A percentile compares a stretch with the other conserved stretches of the same genome.
These are phyloP conservation scores for Nowakowskiella sp. DNA, from an alignment of 192 early-diverging fungal genomes.

Conservation along the genomic window DNA sequence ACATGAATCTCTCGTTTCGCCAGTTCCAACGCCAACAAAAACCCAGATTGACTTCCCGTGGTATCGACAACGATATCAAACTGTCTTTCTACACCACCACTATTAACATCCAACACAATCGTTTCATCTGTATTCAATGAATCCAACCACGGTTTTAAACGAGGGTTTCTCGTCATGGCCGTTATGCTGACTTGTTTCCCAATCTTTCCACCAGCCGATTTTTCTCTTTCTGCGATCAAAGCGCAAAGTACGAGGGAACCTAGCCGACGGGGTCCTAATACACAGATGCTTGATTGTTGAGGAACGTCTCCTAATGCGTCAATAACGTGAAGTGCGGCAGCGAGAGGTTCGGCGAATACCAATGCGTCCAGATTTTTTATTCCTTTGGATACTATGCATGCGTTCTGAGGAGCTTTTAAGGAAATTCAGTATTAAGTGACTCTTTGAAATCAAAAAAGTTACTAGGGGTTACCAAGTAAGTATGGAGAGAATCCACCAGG, in stretches of 20 bases:
- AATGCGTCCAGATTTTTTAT: neutral
- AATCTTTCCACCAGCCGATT: neutral
- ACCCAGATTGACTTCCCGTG: slow-evolving; percentile 9
- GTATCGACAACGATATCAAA: slow-evolving; percentile 20
- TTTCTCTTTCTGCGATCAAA: neutral
- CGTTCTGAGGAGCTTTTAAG: slow-evolving; percentile 9
- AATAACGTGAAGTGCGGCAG: slow-evolving; percentile 14
- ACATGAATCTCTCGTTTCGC: slow-evolving; percentile 13
- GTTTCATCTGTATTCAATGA: too few species aligned
- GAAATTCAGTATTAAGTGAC: too few species aligned
- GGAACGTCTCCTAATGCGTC: too few species aligned
- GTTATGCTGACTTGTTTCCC: too few species aligned
- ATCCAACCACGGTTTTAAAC: too few species aligned
- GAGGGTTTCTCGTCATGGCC: slow-evolving; percentile 8
- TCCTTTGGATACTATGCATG: slow-evolving; percentile 3
- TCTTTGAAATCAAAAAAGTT: too few species aligned
- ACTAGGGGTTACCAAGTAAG: slow-evolving; percentile 1
- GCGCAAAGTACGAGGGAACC: slow-evolving; percentile 10
- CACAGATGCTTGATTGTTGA: neutral
- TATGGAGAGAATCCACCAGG: slow-evolving; percentile 14
- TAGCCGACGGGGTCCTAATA: slow-evolving; percentile 11
- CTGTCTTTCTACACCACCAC: neutral
- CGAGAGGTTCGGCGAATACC: slow-evolving; percentile 14
- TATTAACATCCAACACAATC: slow-evolving; percentile 1
- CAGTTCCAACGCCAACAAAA: slow-evolving; percentile 6